phyloP scores from a whole-genome alignment of 139 green algal species.

The Closterium sp. region DNA sequence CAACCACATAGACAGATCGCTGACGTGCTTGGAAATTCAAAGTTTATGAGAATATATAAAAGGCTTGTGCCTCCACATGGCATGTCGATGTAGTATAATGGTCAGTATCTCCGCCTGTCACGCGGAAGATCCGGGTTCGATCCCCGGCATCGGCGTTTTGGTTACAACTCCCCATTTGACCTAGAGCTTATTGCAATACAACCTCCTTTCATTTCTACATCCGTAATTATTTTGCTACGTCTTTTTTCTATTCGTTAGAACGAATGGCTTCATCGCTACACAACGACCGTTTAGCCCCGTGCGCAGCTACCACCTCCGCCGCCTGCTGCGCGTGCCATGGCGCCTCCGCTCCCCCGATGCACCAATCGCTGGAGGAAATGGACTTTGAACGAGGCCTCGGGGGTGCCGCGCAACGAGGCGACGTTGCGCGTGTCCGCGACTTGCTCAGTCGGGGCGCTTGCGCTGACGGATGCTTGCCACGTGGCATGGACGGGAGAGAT shows the following conservation, averaged over 20 bases:
- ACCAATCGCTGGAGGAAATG: not conserved
- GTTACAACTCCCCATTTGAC: not conserved
- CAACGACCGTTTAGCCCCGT: not conserved
- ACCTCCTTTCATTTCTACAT: not conserved
- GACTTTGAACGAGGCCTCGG: not conserved
- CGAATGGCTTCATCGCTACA: not conserved
- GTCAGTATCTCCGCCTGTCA: not conserved
- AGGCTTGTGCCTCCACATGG: no score
- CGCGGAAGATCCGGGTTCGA: not conserved
- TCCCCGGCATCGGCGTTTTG: not conserved
- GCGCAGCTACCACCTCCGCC: not conserved
- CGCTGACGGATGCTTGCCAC: not conserved
- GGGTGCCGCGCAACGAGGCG: not conserved
- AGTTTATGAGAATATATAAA: no score
- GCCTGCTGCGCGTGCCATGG: not conserved
- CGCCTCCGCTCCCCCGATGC: not conserved
- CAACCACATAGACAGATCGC: no score
- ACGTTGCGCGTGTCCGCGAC: not conserved
- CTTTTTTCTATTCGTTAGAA: not conserved
- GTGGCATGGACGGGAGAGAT: not conserved
- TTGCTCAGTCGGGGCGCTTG: not conserved
- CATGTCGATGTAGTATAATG: not conserved
- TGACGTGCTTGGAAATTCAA: no score
- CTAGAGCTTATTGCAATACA: not conserved
- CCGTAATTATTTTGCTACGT: not conserved